Conservation (phyloP, 345 rosid genomes). For the Gossypium longicalyx region DNA sequence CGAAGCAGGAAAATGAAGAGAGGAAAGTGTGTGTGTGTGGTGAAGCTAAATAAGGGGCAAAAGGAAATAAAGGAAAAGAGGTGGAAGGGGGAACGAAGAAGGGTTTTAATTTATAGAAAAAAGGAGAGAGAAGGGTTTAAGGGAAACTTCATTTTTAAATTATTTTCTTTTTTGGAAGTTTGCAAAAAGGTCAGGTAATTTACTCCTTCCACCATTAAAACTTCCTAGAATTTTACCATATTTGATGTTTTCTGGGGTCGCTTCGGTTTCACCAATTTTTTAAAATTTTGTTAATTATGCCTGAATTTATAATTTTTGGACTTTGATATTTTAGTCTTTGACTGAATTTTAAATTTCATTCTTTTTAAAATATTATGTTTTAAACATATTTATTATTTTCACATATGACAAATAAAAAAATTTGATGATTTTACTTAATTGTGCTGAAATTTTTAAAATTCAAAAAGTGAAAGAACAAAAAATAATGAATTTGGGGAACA, state of each 20-base stretch:
- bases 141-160: not conserved
- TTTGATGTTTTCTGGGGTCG: not conserved
- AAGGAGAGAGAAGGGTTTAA: not conserved
- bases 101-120: constrained; percentile 21
- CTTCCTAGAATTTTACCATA: constrained; percentile 5
- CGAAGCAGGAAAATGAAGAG: not conserved
- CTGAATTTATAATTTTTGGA: too few relatives aligned
- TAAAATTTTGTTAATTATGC: too few relatives aligned
- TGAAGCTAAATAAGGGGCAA: not conserved
- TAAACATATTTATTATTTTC: too few relatives aligned
- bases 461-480: too few relatives aligned
- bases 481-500: too few relatives aligned
- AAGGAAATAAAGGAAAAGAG: not conserved
- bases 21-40: not conserved
- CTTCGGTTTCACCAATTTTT: not conserved
- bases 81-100: not conserved
- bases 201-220: constrained; percentile 9
- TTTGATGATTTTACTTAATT: too few relatives aligned
- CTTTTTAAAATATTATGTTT: too few relatives aligned
- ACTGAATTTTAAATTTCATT: too few relatives aligned
- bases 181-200: not conserved
- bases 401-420: fast-evolving
- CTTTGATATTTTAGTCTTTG: too few relatives aligned
- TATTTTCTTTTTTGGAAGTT: constrained; percentile 12
- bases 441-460: too few relatives aligned